A percentile compares a stretch with the other conserved stretches of the same genome.
phyloP scores from a whole-genome alignment of 2,329 filamentous ascomycete species.

The Didymella pinodella region DNA sequence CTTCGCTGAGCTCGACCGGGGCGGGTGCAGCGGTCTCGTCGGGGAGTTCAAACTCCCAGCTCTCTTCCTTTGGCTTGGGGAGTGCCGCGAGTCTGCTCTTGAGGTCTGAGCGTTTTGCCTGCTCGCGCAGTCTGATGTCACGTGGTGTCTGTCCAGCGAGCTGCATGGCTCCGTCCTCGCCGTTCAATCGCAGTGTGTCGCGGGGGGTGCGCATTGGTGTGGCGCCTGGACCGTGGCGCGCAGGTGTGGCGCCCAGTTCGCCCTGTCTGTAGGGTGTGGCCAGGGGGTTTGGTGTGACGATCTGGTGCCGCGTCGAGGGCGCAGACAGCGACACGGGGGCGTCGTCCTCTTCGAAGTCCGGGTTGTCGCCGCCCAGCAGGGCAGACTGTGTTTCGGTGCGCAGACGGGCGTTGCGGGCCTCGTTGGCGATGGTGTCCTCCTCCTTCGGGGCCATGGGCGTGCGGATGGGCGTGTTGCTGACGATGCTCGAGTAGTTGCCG shows the following conservation, averaged over 20 bases:
- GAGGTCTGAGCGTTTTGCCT: constrained; percentile 72
- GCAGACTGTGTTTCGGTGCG: constrained; percentile 94
- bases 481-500: constrained; percentile 83
- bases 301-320: constrained; percentile 77
- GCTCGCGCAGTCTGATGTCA: constrained; percentile 75
- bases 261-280: constrained; percentile 82
- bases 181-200: constrained; percentile 85
- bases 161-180: constrained; percentile 68
- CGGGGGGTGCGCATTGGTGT: constrained; percentile 89
- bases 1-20: constrained; percentile 64
- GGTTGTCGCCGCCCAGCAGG: constrained; percentile 91
- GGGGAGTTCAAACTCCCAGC: constrained; percentile 93
- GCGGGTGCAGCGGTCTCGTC: constrained; percentile 75
- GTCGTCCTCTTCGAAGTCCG: constrained; percentile 80
- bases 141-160: constrained; percentile 77
- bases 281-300: constrained; percentile 94
- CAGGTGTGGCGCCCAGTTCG: constrained; percentile 72
- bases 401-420: constrained; percentile 91
- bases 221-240: constrained; percentile 69
- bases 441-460: constrained; percentile 91
- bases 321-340: constrained; percentile 89
- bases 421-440: constrained; percentile 95
- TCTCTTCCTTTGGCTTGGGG: constrained; percentile 89
- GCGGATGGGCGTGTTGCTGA: constrained; percentile 84
- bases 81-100: constrained; percentile 78